Evolutionary conservation across 768 basidiomycete species (phyloP).

Genomic region (Steccherinum ochraceum): DNA sequence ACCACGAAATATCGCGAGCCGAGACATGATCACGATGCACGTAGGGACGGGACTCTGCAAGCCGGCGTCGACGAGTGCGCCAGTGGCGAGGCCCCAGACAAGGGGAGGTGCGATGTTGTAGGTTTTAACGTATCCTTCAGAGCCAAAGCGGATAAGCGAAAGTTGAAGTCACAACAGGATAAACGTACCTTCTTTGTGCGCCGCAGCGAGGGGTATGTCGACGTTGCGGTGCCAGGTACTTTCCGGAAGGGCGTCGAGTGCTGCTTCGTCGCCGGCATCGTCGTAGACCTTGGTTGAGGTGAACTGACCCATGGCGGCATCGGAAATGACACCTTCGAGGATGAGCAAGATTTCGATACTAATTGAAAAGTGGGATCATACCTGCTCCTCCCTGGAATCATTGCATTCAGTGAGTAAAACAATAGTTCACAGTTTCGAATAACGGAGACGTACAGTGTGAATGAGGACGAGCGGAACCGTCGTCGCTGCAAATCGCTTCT

Average conservation of each 20-base stretch:
- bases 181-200: conserved; percentile 24
- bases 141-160: too few species aligned
- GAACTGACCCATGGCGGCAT: background rate
- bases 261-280: background rate
- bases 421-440: background rate
- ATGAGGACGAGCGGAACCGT: background rate
- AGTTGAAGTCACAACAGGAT: background rate
- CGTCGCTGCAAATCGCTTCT: background rate
- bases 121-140: conserved; percentile 42
- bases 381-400: background rate
- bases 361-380: background rate
- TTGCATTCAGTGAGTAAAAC: background rate
- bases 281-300: background rate
- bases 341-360: background rate
- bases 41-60: conserved; percentile 34
- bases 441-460: background rate
- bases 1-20: background rate
- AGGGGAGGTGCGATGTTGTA: conserved; percentile 49
- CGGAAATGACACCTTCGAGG: background rate
- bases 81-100: conserved; percentile 49
- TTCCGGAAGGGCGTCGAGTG: background rate
- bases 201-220: conserved; percentile 40
- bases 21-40: background rate
- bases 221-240: conserved; percentile 35
- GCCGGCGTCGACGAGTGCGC: conserved; percentile 41